Evolutionary conservation across 176 grass and related monocot species (phyloP), one percentile per base, ranked within the genome.

Genomic region (Oryza rufipogon): DNA sequence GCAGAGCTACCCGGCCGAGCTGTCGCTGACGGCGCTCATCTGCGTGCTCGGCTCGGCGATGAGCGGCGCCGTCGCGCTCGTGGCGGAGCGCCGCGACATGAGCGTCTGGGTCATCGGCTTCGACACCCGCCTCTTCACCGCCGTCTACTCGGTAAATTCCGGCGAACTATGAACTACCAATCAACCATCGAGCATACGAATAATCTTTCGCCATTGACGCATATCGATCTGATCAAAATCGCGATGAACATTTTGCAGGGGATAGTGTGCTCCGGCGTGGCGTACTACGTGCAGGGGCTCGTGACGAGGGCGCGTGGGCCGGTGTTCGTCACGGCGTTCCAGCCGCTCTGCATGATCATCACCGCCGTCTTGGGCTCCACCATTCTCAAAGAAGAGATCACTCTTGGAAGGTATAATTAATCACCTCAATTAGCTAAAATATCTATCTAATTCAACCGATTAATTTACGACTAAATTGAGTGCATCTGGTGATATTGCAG

Each of bases 271-370:
- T 99, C 96, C 68, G 96, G 89, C 49, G 89, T 96, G 66, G 89
- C 96, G 4, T 99, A 84, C 87, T 99, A 92, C 76, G 86, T 94
- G 44, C 96, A 99, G 80, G 96, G 91, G 20, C 15, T 96, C 22
- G 93, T 96, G 77, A 94, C 94, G 70, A 88, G 80, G 67, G 86
- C 88, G 84, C 94, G 96, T 32, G 93, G 96, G 0, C 96, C 96
- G 44, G 96, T 99, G 28, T 99, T 96, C 89, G 96, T 94, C 3
- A 94, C 96, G 45, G 93, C 96, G 56, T 99, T 99, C 85, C 94
- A 94, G 83, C 96, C 96, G 0, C 91, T 99, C 38, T 91, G 91
- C 91, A 99, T 99, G 96, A 89, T 99, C 32, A 89, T 96, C 81
- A 99, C 96, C 33, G 73, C 86, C 3, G 22, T 96, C 54, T 36